phyloP scores from a whole-genome alignment of 495 filamentous ascomycete genomes.

The Bacidia rubella region DNA sequence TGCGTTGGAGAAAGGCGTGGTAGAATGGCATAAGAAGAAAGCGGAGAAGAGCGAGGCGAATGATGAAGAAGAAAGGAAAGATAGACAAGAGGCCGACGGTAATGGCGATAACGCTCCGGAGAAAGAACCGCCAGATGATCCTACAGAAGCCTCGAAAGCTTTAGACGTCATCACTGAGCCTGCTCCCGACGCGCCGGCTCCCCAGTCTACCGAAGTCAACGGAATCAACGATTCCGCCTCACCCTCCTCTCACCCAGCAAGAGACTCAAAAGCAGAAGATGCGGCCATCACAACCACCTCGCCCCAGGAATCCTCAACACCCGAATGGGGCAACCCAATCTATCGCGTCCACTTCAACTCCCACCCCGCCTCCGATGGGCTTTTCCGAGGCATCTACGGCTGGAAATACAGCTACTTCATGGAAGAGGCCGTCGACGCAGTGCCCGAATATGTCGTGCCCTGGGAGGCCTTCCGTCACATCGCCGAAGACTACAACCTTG shows the following conservation, averaged over 20 bases:
- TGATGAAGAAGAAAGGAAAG: not conserved
- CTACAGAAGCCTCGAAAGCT: not conserved
- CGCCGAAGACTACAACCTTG: slow-evolving; percentile 92
- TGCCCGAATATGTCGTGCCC: slow-evolving; percentile 94
- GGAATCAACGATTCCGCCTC: not conserved
- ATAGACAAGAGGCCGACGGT: not conserved
- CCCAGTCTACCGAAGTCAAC: not conserved
- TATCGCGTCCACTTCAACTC: slow-evolving; percentile 82
- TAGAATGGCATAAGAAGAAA: slow-evolving; percentile 46
- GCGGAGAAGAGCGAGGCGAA: not conserved
- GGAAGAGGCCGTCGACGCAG: slow-evolving; percentile 87
- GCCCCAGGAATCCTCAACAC: slow-evolving; percentile 20
- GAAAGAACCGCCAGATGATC: not conserved
- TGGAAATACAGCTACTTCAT: slow-evolving; percentile 97
- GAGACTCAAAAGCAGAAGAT: not conserved
- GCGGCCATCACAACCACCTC: not conserved
- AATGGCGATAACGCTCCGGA: not conserved
- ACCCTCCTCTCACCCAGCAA: too few relatives aligned
- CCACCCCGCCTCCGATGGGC: slow-evolving; percentile 54
- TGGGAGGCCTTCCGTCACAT: slow-evolving; percentile 93
- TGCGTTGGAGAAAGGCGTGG: slow-evolving; percentile 55
- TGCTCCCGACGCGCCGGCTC: not conserved
- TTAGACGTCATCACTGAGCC: slow-evolving; percentile 4
- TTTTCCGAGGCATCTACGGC: slow-evolving; percentile 88
- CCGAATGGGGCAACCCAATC: slow-evolving; percentile 85